A percentile compares a stretch with the other conserved stretches of the same genome.
Evolutionary conservation across 2,329 filamentous ascomycete species (phyloP).

Genomic region (Cladorrhinum sp.): DNA sequence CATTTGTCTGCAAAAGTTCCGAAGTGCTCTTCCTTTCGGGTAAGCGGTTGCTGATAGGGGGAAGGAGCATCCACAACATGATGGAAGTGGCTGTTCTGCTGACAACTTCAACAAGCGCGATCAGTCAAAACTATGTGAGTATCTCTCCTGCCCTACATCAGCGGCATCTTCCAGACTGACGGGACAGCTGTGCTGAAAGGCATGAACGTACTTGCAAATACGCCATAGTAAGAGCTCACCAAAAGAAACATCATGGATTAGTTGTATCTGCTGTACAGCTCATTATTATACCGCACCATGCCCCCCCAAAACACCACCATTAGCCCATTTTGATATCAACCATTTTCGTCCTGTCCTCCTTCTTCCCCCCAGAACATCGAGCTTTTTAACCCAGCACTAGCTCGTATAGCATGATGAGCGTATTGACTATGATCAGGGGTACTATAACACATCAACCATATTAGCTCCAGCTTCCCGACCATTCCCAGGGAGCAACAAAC

Average conservation of each 20-base stretch:
- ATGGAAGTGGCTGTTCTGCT: not conserved
- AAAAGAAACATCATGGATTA: not conserved
- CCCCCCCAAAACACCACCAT: too few relatives aligned
- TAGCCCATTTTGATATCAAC: not conserved
- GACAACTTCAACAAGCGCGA: not conserved
- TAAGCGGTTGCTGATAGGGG: not conserved
- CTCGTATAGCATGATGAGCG: conserved; percentile 78
- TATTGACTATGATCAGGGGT: conserved; percentile 80
- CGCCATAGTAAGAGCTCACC: not conserved
- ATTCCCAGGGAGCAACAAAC: not conserved
- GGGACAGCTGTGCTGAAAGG: not conserved
- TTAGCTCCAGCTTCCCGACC: not conserved
- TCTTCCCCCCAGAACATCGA: not conserved
- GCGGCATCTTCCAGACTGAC: not conserved
- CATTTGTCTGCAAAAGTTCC: not conserved
- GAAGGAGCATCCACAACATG: not conserved
- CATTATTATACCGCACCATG: not conserved
- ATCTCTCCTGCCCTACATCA: not conserved
- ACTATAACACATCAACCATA: conserved; percentile 46
- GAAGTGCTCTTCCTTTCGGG: not conserved
- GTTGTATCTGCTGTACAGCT: not conserved
- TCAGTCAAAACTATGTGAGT: not conserved
- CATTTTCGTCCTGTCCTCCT: not conserved
- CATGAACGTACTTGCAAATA: too few relatives aligned
- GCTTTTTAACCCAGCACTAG: conserved; percentile 64